A percentile compares a stretch with the other conserved stretches of the same genome.
Evolutionary conservation across 164 flowering plant species (phyloP).

Genomic region (Echeveria elegans): DNA sequence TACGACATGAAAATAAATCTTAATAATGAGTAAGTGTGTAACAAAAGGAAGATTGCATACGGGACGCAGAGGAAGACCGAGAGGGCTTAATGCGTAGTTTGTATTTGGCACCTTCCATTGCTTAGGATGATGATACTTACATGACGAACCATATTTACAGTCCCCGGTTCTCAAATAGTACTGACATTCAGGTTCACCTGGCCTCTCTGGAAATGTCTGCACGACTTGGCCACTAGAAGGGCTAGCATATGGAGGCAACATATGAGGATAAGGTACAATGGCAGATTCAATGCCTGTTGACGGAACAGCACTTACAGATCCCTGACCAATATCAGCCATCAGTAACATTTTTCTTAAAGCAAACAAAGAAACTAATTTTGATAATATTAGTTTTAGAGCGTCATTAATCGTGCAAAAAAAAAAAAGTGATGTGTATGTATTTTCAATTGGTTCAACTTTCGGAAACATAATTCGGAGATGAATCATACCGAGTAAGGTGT

Average conservation of each 20-base stretch:
- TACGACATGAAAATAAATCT: not conserved
- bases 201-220: slow-evolving; percentile 38
- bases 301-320: slow-evolving; percentile 24
- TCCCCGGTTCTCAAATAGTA: slow-evolving; percentile 38
- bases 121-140: slow-evolving; percentile 38
- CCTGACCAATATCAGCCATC: slow-evolving; percentile 12
- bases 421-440: not conserved
- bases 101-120: slow-evolving; percentile 20
- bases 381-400: not conserved
- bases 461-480: not conserved
- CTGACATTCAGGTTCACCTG: slow-evolving; percentile 41
- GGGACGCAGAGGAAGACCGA: slow-evolving; percentile 42
- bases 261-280: slow-evolving; percentile 17
- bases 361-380: too few species aligned
- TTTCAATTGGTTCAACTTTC: not conserved
- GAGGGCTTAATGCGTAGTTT: slow-evolving; percentile 28
- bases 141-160: slow-evolving; percentile 38
- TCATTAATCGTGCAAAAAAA: not conserved
- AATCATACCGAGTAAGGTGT: slow-evolving; percentile 33
- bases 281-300: slow-evolving; percentile 13
- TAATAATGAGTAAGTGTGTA: not conserved
- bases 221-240: slow-evolving; percentile 23
- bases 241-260: slow-evolving; percentile 19
- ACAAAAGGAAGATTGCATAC: slow-evolving; percentile 15
- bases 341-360: not conserved